Conservation (phyloP, 768 basidiomycete species). For the Dictyophora rubrovolvata region DNA sequence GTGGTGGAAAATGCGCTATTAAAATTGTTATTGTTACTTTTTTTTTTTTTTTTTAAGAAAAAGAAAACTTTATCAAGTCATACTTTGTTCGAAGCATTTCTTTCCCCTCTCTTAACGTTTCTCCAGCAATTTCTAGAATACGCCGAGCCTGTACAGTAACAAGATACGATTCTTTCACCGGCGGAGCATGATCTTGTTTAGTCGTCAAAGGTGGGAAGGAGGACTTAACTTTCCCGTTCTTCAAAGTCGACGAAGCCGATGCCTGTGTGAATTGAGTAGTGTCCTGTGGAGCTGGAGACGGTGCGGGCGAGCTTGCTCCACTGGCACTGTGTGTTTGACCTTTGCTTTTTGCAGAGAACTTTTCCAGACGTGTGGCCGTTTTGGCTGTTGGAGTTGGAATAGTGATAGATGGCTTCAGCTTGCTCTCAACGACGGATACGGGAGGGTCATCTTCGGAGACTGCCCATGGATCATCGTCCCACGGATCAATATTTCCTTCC, state of each 20-base stretch:
- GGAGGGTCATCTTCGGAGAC: conserved; percentile 20
- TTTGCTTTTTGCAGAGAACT: conserved; percentile 38
- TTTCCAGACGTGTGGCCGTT: conserved; percentile 48
- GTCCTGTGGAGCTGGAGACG: conserved; percentile 13
- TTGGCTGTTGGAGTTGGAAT: conserved; percentile 27
- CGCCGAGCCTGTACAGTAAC: conserved; percentile 50
- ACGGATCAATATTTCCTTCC: conserved; percentile 36
- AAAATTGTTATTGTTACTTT: conserved; percentile 9
- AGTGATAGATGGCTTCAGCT: conserved; percentile 20
- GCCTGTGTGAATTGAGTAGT: conserved; percentile 17
- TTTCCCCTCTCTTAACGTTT: conserved; percentile 56
- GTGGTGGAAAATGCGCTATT: conserved; percentile 7
- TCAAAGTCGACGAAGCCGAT: background rate
- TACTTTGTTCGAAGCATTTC: conserved; percentile 46
- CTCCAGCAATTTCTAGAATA: conserved; percentile 47
- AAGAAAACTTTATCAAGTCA: conserved; percentile 8
- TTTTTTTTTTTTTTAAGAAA: too few species aligned
- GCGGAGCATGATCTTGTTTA: background rate
- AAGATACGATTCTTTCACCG: conserved; percentile 41
- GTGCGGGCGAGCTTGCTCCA: conserved; percentile 14
- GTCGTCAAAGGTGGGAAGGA: background rate
- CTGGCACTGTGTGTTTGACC: conserved; percentile 26
- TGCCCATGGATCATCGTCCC: conserved; percentile 56
- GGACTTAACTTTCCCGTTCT: background rate
- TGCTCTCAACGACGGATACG: conserved; percentile 15